phyloP scores from a whole-genome alignment of 371 early-diverging fungal genomes.

The Apophysomyces variabilis region DNA sequence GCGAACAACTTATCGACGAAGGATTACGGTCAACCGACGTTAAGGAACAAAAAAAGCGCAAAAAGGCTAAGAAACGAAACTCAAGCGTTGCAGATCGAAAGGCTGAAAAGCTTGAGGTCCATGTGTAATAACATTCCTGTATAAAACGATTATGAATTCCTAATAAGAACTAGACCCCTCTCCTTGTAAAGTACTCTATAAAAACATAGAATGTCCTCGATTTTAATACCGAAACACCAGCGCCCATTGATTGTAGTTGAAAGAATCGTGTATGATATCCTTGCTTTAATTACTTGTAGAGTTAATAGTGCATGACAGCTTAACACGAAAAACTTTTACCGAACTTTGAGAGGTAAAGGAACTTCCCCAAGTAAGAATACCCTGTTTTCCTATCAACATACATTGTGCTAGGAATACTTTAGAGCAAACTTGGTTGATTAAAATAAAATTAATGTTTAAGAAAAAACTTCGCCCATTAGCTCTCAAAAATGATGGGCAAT shows the following conservation, averaged over 20 bases:
- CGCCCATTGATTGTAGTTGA: neutral
- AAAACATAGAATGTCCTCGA: neutral
- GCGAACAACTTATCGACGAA: conserved; percentile 56
- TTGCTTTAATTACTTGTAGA: too few relatives aligned
- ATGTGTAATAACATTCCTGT: neutral
- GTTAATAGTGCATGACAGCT: too few relatives aligned
- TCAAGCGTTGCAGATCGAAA: neutral
- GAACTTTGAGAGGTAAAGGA: too few relatives aligned
- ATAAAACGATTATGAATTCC: neutral
- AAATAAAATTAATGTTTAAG: too few relatives aligned
- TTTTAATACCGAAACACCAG: neutral
- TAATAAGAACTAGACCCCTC: neutral
- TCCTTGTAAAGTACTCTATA: neutral
- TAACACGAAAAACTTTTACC: too few relatives aligned
- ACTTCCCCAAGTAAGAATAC: too few relatives aligned
- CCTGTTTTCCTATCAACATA: too few relatives aligned
- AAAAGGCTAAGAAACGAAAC: neutral
- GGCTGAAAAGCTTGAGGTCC: neutral
- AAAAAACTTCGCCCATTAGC: too few relatives aligned
- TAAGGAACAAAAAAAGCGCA: neutral
- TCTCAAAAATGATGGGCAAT: too few relatives aligned
- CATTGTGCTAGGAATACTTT: too few relatives aligned
- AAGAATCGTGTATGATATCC: too few relatives aligned
- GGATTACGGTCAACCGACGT: conserved; percentile 25
- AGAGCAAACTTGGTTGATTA: too few relatives aligned